Conservation (phyloP, 495 filamentous ascomycete genomes). For the Aspergillus hancockii region DNA sequence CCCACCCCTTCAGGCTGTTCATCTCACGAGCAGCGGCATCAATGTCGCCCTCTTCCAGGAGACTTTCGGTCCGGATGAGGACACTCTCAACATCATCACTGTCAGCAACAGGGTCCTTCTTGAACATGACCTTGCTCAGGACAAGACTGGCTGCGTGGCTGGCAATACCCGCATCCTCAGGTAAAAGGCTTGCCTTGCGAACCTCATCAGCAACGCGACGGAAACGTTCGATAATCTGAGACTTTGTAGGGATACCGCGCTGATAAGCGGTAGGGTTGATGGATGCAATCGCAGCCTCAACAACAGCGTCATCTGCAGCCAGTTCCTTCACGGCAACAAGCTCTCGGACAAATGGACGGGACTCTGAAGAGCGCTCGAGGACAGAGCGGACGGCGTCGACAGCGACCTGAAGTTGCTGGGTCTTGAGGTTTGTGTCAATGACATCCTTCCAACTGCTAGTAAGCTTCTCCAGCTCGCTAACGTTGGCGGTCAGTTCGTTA, state of each 20-base stretch:
- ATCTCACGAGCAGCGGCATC: conserved; percentile 93
- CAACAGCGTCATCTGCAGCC: conserved; percentile 75
- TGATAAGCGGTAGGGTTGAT: conserved; percentile 95
- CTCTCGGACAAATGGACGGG: conserved; percentile 85
- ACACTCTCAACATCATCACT: conserved; percentile 96
- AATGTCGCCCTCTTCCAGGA: conserved; percentile 87
- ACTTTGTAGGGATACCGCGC: conserved; percentile 77
- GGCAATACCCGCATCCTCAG: conserved; percentile 90
- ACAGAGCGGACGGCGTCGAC: conserved; percentile 87
- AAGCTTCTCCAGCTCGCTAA: conserved; percentile 80
- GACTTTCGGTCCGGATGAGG: conserved; percentile 80
- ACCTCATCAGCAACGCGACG: conserved; percentile 91
- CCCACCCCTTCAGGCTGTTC: conserved; percentile 90
- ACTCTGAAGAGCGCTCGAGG: conserved; percentile 69
- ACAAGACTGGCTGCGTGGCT: conserved; percentile 86
- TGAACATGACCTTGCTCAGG: conserved; percentile 90
- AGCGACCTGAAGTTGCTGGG: conserved; percentile 92
- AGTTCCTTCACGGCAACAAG: conserved; percentile 93
- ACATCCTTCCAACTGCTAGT: conserved; percentile 83
- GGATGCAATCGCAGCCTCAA: conserved; percentile 87
- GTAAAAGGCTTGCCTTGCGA: conserved; percentile 86
- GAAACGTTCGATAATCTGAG: conserved; percentile 92
- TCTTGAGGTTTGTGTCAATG: conserved; percentile 84
- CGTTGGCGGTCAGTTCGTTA: conserved; percentile 70
- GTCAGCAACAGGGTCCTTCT: conserved; percentile 80